Conservation (phyloP, 352 stramenopile genomes). For the Globisporangium middletonii region DNA sequence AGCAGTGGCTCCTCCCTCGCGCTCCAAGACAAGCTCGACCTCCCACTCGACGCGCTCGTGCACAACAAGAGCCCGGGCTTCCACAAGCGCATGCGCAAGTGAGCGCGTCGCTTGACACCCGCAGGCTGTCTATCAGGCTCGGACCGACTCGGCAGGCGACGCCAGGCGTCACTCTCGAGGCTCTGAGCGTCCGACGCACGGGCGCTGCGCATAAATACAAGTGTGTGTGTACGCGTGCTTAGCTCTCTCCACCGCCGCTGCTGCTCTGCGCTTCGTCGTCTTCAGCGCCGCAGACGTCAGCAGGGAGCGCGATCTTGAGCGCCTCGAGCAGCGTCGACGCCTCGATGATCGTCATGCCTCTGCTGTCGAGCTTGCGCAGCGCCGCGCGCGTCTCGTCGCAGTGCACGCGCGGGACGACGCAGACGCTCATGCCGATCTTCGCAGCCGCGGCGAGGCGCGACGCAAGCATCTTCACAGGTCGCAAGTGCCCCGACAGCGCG, state of each 20-base stretch:
- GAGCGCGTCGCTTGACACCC: neutral
- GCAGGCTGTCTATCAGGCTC: neutral
- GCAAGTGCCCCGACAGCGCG: conserved; percentile 70
- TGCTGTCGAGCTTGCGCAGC: conserved; percentile 49
- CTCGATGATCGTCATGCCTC: conserved; percentile 47
- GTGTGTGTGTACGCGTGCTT: neutral
- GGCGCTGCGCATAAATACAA: neutral
- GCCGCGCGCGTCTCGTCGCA: conserved; percentile 34
- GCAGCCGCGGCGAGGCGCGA: conserved; percentile 65
- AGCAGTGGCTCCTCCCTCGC: conserved; percentile 17
- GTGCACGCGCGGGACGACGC: conserved; percentile 60
- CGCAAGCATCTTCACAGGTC: conserved; percentile 80
- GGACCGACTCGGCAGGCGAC: neutral
- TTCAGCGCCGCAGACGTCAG: conserved; percentile 1
- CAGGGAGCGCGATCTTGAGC: conserved; percentile 49
- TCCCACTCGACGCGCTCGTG: conserved; percentile 65
- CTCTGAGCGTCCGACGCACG: neutral
- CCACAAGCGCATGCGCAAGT: conserved; percentile 16
- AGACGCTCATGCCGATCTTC: conserved; percentile 74
- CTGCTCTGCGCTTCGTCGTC: conserved; percentile 2
- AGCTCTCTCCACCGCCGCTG: neutral
- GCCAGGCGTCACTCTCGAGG: no score
- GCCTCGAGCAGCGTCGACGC: conserved; percentile 59
- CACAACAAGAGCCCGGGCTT: conserved; percentile 13
- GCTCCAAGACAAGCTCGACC: conserved; percentile 56